These are phyloP conservation scores for Taiozyma sp. DNA, from an alignment of 1,139 yeast genomes.

Conservation along the genomic window DNA sequence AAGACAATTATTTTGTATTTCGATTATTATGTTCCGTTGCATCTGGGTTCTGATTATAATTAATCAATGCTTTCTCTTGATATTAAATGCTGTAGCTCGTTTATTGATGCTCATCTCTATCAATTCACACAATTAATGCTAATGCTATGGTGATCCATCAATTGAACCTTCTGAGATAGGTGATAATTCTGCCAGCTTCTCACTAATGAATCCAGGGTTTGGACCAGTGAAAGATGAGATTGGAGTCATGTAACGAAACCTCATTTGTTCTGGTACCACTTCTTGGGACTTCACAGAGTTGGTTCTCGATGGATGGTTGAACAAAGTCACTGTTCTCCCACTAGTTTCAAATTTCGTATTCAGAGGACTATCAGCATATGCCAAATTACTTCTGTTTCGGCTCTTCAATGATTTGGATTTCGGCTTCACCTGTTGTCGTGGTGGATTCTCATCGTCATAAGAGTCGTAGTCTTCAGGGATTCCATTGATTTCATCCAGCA, in stretches of 20 bases:
- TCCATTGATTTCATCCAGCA: slow-evolving; percentile 29
- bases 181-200: slow-evolving; percentile 16
- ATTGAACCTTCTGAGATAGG: slow-evolving; percentile 23
- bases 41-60: not conserved
- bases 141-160: slow-evolving; percentile 14
- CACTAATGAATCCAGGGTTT: slow-evolving; percentile 14
- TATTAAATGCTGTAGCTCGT: not conserved
- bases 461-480: slow-evolving; percentile 59
- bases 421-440: not conserved
- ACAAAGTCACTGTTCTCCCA: slow-evolving; percentile 54
- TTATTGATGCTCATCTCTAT: not conserved
- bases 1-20: not conserved
- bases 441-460: slow-evolving; percentile 19
- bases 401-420: slow-evolving; percentile 19
- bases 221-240: slow-evolving; percentile 19
- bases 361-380: not conserved
- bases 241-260: slow-evolving; percentile 16
- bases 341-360: slow-evolving; percentile 45
- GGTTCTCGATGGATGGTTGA: slow-evolving; percentile 24
- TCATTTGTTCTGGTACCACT: not conserved
- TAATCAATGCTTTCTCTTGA: not conserved
- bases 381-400: slow-evolving; percentile 3
- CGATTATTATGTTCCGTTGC: not conserved
- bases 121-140: not conserved
- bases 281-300: slow-evolving; percentile 6